Percentiles rank a stretch among this genome's conserved stretches.
These are phyloP conservation scores for Escovopsis sp. DNA, from an alignment of 2,329 filamentous ascomycete species.

Conservation along the genomic window DNA sequence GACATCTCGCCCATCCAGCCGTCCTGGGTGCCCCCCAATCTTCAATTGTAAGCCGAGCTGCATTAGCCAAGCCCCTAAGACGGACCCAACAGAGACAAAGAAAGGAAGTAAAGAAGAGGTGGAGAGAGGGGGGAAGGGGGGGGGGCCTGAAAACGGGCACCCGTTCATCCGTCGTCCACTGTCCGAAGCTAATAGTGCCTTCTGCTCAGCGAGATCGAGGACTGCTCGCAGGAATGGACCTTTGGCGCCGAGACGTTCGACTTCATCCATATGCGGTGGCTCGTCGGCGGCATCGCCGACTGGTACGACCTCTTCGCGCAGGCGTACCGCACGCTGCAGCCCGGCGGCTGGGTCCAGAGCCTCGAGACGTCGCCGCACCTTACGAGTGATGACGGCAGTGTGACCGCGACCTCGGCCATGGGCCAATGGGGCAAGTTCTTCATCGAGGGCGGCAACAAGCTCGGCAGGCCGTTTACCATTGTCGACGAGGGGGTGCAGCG, in stretches of 20 bases:
- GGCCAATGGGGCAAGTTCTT: slow-evolving; percentile 15
- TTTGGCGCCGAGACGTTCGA: slow-evolving; percentile 29
- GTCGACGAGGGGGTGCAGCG: slow-evolving; percentile 10
- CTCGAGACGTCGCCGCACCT: slow-evolving; percentile 14
- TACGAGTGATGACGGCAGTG: slow-evolving; percentile 16
- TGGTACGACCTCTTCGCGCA: slow-evolving; percentile 38
- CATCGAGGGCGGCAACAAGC: slow-evolving; percentile 13
- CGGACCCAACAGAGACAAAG: too few species aligned
- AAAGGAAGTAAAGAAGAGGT: neutral
- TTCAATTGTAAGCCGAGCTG: slow-evolving; percentile 12
- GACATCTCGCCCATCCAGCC: slow-evolving; percentile 45
- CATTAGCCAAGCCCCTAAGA: slow-evolving; percentile 11
- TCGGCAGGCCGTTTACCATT: slow-evolving; percentile 17
- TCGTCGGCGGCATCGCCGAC: slow-evolving; percentile 41
- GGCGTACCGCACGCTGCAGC: slow-evolving; percentile 36
- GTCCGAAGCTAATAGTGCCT: too few species aligned
- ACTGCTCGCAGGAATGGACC: slow-evolving; percentile 16
- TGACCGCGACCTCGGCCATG: slow-evolving; percentile 14
- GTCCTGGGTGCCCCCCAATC: slow-evolving; percentile 24
- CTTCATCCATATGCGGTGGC: slow-evolving; percentile 43
- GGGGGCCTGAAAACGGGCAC: neutral
- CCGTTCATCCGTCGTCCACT: too few species aligned
- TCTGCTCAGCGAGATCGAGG: slow-evolving; percentile 16
- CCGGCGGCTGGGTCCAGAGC: slow-evolving; percentile 34
- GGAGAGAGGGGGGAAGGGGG: neutral